phyloP scores from a whole-genome alignment of 305 asterid genomes.

The Salvia sclarea region DNA sequence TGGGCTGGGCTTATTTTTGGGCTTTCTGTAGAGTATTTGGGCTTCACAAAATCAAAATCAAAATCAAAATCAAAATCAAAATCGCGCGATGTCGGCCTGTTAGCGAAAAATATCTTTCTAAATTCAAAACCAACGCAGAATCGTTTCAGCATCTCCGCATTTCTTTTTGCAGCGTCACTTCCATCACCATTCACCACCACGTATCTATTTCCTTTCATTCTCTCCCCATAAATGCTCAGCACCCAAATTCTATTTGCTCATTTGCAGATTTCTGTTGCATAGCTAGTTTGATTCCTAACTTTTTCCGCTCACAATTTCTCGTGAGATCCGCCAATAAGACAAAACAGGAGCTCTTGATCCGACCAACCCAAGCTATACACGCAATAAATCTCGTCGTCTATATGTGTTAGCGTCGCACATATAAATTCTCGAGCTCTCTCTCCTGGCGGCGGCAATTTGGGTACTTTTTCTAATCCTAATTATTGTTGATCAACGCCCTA shows the following conservation, averaged over 20 bases:
- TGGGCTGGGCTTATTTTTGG: too few species aligned
- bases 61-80: too few species aligned
- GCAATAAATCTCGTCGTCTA: background rate
- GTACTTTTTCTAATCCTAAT: background rate
- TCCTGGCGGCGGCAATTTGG: constrained; percentile 28
- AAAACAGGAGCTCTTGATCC: background rate
- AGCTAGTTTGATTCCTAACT: constrained; percentile 18
- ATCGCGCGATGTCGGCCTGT: background rate
- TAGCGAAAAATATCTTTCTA: background rate
- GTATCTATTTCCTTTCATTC: constrained; percentile 1
- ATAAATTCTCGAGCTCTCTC: constrained; percentile 1
- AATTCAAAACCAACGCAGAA: constrained; percentile 17
- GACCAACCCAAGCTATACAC: constrained; percentile 12
- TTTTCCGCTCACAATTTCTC: constrained; percentile 31
- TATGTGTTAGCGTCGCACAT: background rate
- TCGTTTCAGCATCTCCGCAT: constrained; percentile 49
- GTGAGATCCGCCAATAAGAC: constrained; percentile 32
- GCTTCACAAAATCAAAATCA: too few species aligned
- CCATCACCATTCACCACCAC: background rate
- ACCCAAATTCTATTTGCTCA: background rate
- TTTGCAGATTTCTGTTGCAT: constrained; percentile 5
- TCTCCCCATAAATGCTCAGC: background rate
- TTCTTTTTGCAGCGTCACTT: constrained; percentile 21
- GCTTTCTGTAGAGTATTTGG: too few species aligned
- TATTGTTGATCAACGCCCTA: too few species aligned